Conservation (phyloP, 768 basidiomycete genomes). For the Leccinum barrowsii region DNA sequence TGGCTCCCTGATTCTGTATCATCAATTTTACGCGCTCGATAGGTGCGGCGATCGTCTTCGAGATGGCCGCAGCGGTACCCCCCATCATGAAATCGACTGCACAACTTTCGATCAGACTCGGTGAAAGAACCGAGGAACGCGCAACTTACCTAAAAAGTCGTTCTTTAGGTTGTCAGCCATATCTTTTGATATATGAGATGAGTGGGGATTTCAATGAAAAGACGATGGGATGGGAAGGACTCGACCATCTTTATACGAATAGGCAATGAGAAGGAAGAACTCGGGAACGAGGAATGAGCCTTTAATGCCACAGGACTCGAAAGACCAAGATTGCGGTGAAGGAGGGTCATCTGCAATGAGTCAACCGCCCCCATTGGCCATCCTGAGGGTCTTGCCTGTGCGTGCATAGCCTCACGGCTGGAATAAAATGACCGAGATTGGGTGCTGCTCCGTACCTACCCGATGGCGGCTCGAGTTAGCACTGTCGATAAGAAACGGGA, state of each 20-base stretch:
- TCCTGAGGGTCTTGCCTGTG: not conserved
- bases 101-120: constrained; percentile 1
- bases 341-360: not conserved
- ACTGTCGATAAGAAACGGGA: not conserved
- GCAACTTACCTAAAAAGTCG: constrained; percentile 18
- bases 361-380: not conserved
- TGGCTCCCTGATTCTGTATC: constrained; percentile 40
- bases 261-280: constrained; percentile 10
- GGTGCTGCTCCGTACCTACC: not conserved
- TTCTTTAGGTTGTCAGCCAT: constrained; percentile 15
- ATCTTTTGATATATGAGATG: not conserved
- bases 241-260: constrained; percentile 2
- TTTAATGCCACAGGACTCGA: not conserved
- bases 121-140: not conserved
- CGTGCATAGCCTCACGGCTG: not conserved
- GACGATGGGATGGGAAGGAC: not conserved
- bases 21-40: constrained; percentile 40
- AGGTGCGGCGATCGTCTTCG: constrained; percentile 39
- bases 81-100: constrained; percentile 38
- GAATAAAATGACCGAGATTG: not conserved
- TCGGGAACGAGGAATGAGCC: constrained; percentile 6
- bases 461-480: not conserved
- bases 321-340: not conserved
- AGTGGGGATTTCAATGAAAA: constrained; percentile 18
- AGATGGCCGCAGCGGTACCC: constrained; percentile 34